Conservation (phyloP, 192 early-diverging fungal genomes). For the Borealophlyctis nickersoniae region DNA sequence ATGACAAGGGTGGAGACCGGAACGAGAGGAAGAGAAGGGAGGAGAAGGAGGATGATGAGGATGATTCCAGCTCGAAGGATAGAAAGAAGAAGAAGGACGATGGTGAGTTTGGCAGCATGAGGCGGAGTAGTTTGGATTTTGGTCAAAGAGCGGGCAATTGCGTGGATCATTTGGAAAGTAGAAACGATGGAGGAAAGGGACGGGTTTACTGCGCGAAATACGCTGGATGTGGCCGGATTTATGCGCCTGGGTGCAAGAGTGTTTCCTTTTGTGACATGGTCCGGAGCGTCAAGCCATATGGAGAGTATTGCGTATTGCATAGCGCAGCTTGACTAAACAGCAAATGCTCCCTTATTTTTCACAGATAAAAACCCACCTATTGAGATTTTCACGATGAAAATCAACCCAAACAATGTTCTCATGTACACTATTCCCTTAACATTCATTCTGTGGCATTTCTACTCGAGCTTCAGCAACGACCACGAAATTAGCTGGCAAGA, state of each 20-base stretch:
- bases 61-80: slow-evolving; percentile 16
- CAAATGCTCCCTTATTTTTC: background rate
- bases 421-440: slow-evolving; percentile 30
- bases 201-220: background rate
- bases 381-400: slow-evolving; percentile 24
- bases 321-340: background rate
- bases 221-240: no score
- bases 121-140: background rate
- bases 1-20: background rate
- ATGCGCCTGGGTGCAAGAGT: no score
- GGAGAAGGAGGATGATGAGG: slow-evolving; percentile 21
- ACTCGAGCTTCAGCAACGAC: slow-evolving; percentile 5
- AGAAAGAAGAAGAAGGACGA: slow-evolving; percentile 16
- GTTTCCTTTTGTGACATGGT: no score
- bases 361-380: slow-evolving; percentile 9
- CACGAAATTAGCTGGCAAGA: slow-evolving; percentile 89
- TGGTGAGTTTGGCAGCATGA: background rate
- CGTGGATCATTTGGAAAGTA: background rate
- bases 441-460: slow-evolving; percentile 34
- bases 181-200: no score
- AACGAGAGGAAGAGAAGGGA: slow-evolving; percentile 6
- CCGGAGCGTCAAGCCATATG: no score
- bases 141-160: background rate
- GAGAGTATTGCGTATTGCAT: no score
- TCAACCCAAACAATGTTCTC: slow-evolving; percentile 33